Conservation (phyloP, 208 protist genomes). For the Herpetomonas samuelpessoai region DNA sequence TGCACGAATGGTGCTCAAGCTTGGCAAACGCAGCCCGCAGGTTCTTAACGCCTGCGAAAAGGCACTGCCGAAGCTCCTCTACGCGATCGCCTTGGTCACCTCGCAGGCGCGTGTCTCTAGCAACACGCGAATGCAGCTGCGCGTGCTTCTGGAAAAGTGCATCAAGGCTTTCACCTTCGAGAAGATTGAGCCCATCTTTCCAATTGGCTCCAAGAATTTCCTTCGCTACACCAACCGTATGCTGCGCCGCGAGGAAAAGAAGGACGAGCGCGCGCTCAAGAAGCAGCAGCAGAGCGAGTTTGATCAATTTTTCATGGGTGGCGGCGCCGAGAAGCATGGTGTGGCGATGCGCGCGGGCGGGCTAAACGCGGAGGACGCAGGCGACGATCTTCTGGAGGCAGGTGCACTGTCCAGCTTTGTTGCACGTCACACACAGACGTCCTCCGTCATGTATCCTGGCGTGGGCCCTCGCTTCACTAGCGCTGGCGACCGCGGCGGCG, state of each 20-base stretch:
- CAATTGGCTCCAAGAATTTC: slow-evolving; percentile 83
- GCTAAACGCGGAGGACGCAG: slow-evolving; percentile 42
- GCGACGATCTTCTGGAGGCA: slow-evolving; percentile 67
- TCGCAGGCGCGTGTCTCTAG: slow-evolving; percentile 80
- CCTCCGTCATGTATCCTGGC: slow-evolving; percentile 23
- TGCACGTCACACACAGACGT: slow-evolving; percentile 39
- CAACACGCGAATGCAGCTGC: slow-evolving; percentile 77
- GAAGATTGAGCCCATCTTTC: slow-evolving; percentile 78
- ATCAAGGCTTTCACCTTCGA: slow-evolving; percentile 79
- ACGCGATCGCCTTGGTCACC: slow-evolving; percentile 76
- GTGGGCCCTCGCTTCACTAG: background rate
- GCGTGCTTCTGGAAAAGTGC: slow-evolving; percentile 79
- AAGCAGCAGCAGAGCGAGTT: slow-evolving; percentile 70
- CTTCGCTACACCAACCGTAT: slow-evolving; percentile 84
- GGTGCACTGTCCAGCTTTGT: slow-evolving; percentile 81
- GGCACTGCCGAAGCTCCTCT: slow-evolving; percentile 67
- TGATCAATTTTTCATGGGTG: slow-evolving; percentile 72
- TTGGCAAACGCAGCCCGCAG: slow-evolving; percentile 64
- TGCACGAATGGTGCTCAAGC: slow-evolving; percentile 79
- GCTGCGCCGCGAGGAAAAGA: slow-evolving; percentile 79
- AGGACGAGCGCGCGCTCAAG: slow-evolving; percentile 58
- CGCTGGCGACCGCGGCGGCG: slow-evolving; percentile 6
- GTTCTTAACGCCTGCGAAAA: slow-evolving; percentile 51
- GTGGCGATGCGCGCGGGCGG: slow-evolving; percentile 49
- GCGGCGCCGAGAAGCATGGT: background rate